A percentile compares a stretch with the other conserved stretches of the same genome.
Conservation (phyloP, 805 yeast species). For the Teunomyces aglyptinius region DNA sequence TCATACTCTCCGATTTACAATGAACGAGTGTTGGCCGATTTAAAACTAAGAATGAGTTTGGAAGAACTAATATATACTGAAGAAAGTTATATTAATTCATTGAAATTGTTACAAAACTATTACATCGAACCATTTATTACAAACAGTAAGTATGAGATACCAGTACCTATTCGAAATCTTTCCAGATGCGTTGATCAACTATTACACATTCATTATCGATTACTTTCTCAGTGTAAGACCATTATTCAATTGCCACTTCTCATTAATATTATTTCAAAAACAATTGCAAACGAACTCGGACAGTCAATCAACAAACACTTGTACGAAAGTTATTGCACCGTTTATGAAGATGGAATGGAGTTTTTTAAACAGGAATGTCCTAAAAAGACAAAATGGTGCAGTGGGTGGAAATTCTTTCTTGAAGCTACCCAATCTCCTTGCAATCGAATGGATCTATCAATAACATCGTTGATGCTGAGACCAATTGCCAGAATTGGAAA, state of each 20-base stretch:
- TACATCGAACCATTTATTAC: conserved; percentile 42
- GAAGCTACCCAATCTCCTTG: conserved; percentile 42
- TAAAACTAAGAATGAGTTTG: conserved; percentile 26
- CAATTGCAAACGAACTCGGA: conserved; percentile 16
- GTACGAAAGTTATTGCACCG: conserved; percentile 34
- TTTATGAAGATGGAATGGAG: conserved; percentile 31
- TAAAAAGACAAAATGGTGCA: conserved; percentile 17
- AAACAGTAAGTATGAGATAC: conserved; percentile 25
- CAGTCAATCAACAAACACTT: conserved; percentile 21
- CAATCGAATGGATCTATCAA: conserved; percentile 47
- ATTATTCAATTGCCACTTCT: background rate
- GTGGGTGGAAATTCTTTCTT: conserved; percentile 34
- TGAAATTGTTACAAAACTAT: conserved; percentile 41
- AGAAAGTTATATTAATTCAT: conserved; percentile 42
- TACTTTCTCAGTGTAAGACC: conserved; percentile 23
- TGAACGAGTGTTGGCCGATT: background rate
- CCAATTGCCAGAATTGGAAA: conserved; percentile 52
- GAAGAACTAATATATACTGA: conserved; percentile 53
- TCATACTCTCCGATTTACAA: conserved; percentile 18
- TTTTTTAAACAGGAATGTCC: conserved; percentile 26
- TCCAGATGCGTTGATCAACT: conserved; percentile 1
- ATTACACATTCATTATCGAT: conserved; percentile 24
- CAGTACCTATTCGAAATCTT: conserved; percentile 18
- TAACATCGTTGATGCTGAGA: conserved; percentile 51
- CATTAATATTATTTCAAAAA: background rate